Percentiles rank a stretch among this genome's conserved stretches.
Evolutionary conservation across 2,329 filamentous ascomycete genomes (phyloP).

Genomic region (Tolypocladium album): DNA sequence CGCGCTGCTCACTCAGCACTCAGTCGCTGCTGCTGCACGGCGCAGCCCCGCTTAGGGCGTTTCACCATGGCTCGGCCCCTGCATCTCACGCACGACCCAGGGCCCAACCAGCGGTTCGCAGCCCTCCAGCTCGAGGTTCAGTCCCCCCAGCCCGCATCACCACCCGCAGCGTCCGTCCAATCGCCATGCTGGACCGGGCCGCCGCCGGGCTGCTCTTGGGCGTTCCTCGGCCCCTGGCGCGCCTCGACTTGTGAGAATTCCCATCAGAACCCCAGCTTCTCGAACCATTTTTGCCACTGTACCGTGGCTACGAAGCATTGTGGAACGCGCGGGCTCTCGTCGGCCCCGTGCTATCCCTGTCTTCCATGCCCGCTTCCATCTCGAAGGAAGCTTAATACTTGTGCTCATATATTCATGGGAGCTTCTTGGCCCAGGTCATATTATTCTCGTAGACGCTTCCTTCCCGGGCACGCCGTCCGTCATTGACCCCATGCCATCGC

Average conservation of each 20-base stretch:
- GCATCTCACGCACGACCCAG: neutral
- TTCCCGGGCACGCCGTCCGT: neutral
- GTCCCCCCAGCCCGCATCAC: neutral
- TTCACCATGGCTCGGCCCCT: neutral
- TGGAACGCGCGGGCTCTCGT: neutral
- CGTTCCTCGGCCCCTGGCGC: neutral
- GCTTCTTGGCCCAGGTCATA: no score
- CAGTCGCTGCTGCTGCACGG: neutral
- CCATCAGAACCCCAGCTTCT: neutral
- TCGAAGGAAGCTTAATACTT: no score
- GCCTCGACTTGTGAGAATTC: neutral
- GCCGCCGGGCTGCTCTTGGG: neutral
- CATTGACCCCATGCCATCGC: neutral
- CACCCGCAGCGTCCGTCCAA: neutral
- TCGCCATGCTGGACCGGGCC: neutral
- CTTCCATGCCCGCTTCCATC: neutral
- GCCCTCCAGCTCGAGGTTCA: neutral
- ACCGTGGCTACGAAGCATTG: neutral
- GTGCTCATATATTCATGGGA: no score
- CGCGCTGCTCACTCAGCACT: no score
- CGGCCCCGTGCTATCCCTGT: neutral
- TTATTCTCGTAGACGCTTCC: no score
- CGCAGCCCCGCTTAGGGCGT: constrained; percentile 1
- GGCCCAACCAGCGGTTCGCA: neutral
- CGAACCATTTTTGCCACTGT: neutral